Evolutionary conservation across 345 rosid genomes (phyloP).

Genomic region (Odontarrhena argentea): DNA sequence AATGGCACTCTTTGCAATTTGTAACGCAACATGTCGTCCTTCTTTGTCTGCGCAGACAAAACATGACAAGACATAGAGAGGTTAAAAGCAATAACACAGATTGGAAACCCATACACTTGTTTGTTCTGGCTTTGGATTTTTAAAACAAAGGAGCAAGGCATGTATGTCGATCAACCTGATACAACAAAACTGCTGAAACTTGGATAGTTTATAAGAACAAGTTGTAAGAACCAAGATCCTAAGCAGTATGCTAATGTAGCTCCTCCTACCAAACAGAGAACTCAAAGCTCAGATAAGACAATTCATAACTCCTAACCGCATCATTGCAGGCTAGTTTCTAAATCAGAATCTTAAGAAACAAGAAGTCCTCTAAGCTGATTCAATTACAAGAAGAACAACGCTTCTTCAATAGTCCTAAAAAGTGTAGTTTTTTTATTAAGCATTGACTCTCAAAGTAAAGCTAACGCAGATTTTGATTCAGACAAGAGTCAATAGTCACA

Average conservation of each 20-base stretch:
- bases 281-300: background rate
- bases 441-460: too few relatives aligned
- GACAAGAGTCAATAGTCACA: background rate
- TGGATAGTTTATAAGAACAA: background rate
- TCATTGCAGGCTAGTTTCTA: background rate
- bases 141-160: background rate
- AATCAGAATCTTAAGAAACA: background rate
- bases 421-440: too few relatives aligned
- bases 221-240: background rate
- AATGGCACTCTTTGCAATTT: conserved; percentile 69
- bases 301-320: background rate
- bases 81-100: background rate
- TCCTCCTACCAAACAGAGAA: background rate
- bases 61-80: conserved; percentile 10
- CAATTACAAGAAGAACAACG: conserved; percentile 3
- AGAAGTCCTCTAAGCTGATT: background rate
- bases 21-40: conserved; percentile 69
- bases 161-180: background rate
- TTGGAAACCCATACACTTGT: background rate
- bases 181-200: background rate
- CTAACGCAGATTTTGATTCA: background rate
- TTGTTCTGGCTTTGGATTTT: background rate
- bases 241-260: background rate
- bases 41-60: conserved; percentile 56
- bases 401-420: too few relatives aligned